Evolutionary conservation across 2,329 filamentous ascomycete species (phyloP).

Genomic region (Orbilia quercus): DNA sequence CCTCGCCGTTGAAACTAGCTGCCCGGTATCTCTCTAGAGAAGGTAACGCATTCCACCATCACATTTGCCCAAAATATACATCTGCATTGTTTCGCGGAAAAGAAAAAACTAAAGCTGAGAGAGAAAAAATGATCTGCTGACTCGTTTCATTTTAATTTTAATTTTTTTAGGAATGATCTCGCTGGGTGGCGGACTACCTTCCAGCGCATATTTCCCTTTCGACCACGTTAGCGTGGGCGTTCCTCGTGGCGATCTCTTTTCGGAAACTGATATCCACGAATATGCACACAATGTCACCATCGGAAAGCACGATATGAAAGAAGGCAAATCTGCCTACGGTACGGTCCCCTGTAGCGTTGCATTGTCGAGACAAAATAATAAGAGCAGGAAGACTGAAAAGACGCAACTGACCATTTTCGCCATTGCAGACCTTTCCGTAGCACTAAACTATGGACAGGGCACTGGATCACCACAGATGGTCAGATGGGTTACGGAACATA

Average conservation of each 20-base stretch:
- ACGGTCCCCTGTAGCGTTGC: neutral
- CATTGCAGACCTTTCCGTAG: constrained; percentile 78
- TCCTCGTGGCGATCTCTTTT: constrained; percentile 75
- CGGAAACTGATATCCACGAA: constrained; percentile 73
- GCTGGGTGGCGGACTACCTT: constrained; percentile 89
- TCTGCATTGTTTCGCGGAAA: no score
- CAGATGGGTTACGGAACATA: constrained; percentile 93
- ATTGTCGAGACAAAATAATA: constrained; percentile 20
- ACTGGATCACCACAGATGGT: constrained; percentile 86
- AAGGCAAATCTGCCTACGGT: constrained; percentile 70
- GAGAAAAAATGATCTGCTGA: constrained; percentile 13
- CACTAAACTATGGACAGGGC: constrained; percentile 92
- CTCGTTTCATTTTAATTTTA: constrained; percentile 12
- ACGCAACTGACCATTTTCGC: constrained; percentile 25
- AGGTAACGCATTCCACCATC: constrained; percentile 30
- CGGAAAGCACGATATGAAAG: constrained; percentile 83
- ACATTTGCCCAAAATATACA: neutral
- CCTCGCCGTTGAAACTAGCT: constrained; percentile 54
- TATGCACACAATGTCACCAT: constrained; percentile 73
- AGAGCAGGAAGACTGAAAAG: constrained; percentile 21
- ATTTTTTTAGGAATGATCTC: constrained; percentile 75
- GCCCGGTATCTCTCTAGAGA: constrained; percentile 49
- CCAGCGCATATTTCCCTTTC: constrained; percentile 91
- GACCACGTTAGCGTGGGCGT: constrained; percentile 80
- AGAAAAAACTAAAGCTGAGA: no score